Evolutionary conservation across 2,329 filamentous ascomycete species (phyloP), one percentile per base, ranked within the genome.

Genomic region (Atkinsonella texensis): DNA sequence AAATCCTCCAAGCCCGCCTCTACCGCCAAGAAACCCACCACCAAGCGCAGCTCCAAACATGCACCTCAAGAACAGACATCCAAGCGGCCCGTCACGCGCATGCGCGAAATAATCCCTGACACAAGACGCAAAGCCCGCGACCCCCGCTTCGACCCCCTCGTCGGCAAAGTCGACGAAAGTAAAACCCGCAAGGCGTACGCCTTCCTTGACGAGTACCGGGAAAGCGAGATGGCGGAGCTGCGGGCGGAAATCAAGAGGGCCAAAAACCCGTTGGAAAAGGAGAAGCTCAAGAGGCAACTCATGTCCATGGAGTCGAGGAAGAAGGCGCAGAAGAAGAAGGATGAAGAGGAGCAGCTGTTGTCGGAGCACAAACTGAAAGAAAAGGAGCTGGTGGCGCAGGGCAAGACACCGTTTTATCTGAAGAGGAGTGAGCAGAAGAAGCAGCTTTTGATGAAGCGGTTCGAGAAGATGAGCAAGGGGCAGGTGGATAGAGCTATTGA

Each of bases 381-480:
- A 74, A 89, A 88, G 71, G 85, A 90, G 65, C 71, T 87, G 54
- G 83, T 97, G 49, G 82, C 82, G 60, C 80, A 94, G 71, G 93
- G 93, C 55, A 96, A 96, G 80, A 81, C 79, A 65, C 91, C 93
- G 0, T 98, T 89, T 71, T 97, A 88, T 69, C 73, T 97, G 61
- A 98, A 98, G 80, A 84, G 84, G 72, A 82, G 83, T 63, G 91
- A 96, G 70, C 80, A 93, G 74, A 95, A 93, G 83, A 89, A 91
- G 74, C 74, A 84, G 68, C 74, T 89, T 52, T 72, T 96, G 55
- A 74, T 87, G 63, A 84, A 93, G 60, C 81, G 85, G 65, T 96
- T 87, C 68, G 79, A 84, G 60, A 79, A 80, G 54, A 85, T 97
- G 84, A 93, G 87, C 69, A 85, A 85, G 64, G 85, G 83, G 65